A percentile compares a stretch with the other conserved stretches of the same genome.
Conservation (phyloP, 1,284 basidiomycete species). For the Trametes polyzona region DNA sequence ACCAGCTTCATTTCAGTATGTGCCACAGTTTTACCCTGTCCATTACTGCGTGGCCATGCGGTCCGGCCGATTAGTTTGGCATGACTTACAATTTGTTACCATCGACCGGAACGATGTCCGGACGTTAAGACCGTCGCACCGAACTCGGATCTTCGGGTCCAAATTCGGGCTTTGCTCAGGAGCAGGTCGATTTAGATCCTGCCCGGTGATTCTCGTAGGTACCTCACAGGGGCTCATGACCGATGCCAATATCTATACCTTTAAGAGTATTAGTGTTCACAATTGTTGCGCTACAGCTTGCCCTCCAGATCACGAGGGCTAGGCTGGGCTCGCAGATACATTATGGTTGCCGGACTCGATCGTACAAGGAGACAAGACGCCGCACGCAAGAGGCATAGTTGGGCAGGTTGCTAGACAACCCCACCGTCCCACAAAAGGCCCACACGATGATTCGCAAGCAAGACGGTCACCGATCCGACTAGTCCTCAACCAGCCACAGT, state of each 20-base stretch:
- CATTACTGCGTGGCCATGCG: not conserved
- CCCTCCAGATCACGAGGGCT: too few species aligned
- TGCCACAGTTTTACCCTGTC: too few species aligned
- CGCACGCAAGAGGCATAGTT: not conserved
- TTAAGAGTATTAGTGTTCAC: too few species aligned
- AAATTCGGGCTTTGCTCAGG: too few species aligned
- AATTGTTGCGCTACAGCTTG: too few species aligned
- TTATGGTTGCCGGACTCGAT: too few species aligned
- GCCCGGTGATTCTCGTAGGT: too few species aligned
- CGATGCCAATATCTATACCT: too few species aligned
- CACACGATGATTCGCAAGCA: not conserved
- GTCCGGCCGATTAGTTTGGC: not conserved
- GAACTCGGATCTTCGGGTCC: not conserved
- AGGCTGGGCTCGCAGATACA: too few species aligned
- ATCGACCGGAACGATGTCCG: not conserved
- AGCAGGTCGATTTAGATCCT: too few species aligned
- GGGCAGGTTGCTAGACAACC: not conserved
- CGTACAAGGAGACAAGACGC: not conserved
- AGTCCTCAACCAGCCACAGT: not conserved
- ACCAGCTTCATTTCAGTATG: too few species aligned
- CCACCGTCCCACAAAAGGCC: not conserved
- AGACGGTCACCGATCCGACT: not conserved
- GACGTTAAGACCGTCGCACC: not conserved
- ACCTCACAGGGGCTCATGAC: too few species aligned
- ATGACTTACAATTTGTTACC: not conserved